Base-by-base conservation (phyloP, 257 asterid species). In the Striga asiatica region DNA sequence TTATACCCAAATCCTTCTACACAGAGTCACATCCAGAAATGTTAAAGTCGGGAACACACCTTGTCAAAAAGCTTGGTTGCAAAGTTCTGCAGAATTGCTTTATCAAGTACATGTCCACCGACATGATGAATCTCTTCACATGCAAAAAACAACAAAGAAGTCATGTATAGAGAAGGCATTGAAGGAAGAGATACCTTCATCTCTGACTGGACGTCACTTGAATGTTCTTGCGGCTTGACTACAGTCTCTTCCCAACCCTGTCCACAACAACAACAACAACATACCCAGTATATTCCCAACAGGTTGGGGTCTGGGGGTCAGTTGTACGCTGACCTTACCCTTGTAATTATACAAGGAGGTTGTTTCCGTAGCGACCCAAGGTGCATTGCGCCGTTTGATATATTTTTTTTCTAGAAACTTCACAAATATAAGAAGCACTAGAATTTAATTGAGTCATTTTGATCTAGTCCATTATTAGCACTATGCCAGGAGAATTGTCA, bases 171-270 rank as follows among this genome's bases (percentile, higher is more conserved):
- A 57, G 99, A 92, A 60, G 99, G 99, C 91, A 84, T 79, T 20
- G 97, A 92, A 57, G 99, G 99, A 63, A 92, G 99, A 20, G 74
- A 76, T 71, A 92, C 81, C 78, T 81, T 78, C 79, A 92, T 81
- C 65, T 88, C 99, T 9, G 95, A 61, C 69, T 71, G 78, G 70
- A 70, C 80, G 68, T 81, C 94, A 60, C 62, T 62, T 13, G 83
- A 69, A 70, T 78, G 89, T 45, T 82, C 95, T 74, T 82, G 89
- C 83, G 80, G 84, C 88, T 79, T 85, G 52, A 92, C 83, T 19
- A 84, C 73, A 38, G 80, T 88, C 81, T 92, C 96, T 70, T 88
- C 99, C 99, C 99, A 92, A 38, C 97, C 99, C 99, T 88, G 83
- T 49, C 54, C n/a, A n/a, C n/a, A n/a, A n/a, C n/a, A n/a, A n/a